A percentile compares a stretch with the other conserved stretches of the same genome.
phyloP scores from a whole-genome alignment of 257 asterid species.

The Asclepias syriaca region DNA sequence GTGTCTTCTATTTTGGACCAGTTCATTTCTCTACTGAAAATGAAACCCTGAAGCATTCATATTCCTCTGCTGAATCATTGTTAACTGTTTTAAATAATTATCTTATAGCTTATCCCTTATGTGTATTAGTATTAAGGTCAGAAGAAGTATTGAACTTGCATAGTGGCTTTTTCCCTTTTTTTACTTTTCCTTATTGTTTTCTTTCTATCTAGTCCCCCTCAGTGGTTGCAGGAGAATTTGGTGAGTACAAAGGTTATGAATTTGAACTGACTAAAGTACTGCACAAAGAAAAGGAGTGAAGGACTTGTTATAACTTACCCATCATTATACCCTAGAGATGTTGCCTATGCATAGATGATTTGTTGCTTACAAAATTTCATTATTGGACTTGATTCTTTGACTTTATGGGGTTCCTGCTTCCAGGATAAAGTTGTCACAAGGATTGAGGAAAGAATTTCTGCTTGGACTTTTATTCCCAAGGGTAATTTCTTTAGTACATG shows the following conservation, averaged over 20 bases:
- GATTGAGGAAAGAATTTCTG: slow-evolving; percentile 75
- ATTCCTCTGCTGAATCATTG: neutral
- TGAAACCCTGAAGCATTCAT: neutral
- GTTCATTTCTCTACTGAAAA: neutral
- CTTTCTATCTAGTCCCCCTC: neutral
- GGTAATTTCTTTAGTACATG: slow-evolving; percentile 32
- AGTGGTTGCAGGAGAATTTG: neutral
- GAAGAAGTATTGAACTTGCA: neutral
- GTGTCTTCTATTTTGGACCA: neutral
- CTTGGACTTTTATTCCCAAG: slow-evolving; percentile 86
- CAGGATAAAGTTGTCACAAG: slow-evolving; percentile 56
- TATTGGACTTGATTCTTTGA: slow-evolving; percentile 9
- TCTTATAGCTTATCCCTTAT: neutral
- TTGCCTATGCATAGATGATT: slow-evolving; percentile 10
- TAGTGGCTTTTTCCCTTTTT: neutral
- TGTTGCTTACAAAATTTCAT: neutral
- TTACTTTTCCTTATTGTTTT: neutral
- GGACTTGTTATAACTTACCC: neutral
- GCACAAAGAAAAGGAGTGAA: neutral
- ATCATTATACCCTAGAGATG: neutral
- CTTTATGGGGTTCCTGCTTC: slow-evolving; percentile 20
- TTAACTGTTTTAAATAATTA: neutral
- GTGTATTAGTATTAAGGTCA: neutral
- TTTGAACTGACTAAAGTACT: neutral
- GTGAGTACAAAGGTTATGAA: neutral